These are phyloP conservation scores for Ustilago cynodontis DNA, from an alignment of 1,284 basidiomycete genomes.

Conservation along the genomic window DNA sequence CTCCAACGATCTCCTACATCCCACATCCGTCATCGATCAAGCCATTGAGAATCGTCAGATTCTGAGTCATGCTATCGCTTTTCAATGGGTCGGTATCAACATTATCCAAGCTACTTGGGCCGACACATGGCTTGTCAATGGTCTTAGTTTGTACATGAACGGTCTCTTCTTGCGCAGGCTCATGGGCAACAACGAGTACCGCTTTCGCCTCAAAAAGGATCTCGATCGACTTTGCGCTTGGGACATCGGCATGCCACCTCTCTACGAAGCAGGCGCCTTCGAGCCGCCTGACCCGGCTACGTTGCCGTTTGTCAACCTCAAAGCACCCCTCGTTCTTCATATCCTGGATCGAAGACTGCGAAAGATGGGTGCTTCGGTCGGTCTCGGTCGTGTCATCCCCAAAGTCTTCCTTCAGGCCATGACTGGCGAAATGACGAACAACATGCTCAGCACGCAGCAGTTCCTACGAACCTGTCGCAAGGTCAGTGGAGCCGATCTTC, in stretches of 20 bases:
- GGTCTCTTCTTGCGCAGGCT: constrained; percentile 87
- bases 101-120: constrained; percentile 94
- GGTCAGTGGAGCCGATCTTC: constrained; percentile 82
- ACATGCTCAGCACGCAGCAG: constrained; percentile 86
- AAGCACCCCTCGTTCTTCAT: constrained; percentile 92
- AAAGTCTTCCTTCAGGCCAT: constrained; percentile 94
- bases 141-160: constrained; percentile 89
- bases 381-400: constrained; percentile 92
- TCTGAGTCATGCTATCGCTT: constrained; percentile 83
- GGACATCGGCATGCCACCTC: constrained; percentile 90
- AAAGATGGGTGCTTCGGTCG: constrained; percentile 93
- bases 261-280: constrained; percentile 85
- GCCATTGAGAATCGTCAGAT: constrained; percentile 89
- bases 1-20: constrained; percentile 86
- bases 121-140: constrained; percentile 95
- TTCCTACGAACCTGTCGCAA: constrained; percentile 94
- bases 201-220: constrained; percentile 94
- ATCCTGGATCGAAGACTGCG: constrained; percentile 93
- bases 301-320: constrained; percentile 85
- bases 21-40: constrained; percentile 91
- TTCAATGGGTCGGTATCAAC: constrained; percentile 97
- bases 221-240: constrained; percentile 90
- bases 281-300: constrained; percentile 75
- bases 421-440: constrained; percentile 84
- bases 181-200: constrained; percentile 96